These are phyloP conservation scores for Sporothrix luriei DNA, from an alignment of 2,329 filamentous ascomycete species.

Conservation along the genomic window DNA sequence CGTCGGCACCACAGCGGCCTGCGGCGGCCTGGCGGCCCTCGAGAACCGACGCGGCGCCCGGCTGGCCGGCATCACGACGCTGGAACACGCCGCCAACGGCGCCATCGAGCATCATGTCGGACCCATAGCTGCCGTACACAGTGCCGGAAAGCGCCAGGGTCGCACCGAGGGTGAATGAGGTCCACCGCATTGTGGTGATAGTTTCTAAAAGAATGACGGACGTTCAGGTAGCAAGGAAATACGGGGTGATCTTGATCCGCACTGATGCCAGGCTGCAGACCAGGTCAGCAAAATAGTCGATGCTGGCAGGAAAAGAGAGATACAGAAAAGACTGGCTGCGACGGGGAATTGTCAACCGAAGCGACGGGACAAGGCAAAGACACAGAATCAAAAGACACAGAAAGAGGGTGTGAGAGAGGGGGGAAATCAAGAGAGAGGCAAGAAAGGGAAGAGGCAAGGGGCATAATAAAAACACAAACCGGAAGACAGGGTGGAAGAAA, in stretches of 20 bases:
- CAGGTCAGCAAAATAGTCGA: background rate
- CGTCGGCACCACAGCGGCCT: slow-evolving; percentile 31
- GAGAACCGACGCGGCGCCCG: background rate
- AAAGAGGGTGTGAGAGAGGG: background rate
- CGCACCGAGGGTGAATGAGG: slow-evolving; percentile 19
- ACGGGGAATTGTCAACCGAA: slow-evolving; percentile 19
- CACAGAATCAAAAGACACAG: background rate
- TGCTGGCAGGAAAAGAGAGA: background rate
- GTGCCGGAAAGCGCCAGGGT: slow-evolving; percentile 28
- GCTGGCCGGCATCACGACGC: background rate
- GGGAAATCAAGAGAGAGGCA: background rate
- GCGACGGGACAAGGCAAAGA: slow-evolving; percentile 14
- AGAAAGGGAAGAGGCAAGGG: background rate
- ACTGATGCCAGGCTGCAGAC: background rate
- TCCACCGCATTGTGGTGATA: slow-evolving; percentile 27
- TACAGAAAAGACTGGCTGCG: slow-evolving; percentile 27
- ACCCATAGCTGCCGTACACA: slow-evolving; percentile 27
- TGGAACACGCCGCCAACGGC: slow-evolving; percentile 21
- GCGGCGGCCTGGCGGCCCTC: slow-evolving; percentile 24
- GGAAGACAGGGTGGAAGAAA: background rate
- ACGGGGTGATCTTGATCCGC: background rate
- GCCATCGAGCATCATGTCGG: slow-evolving; percentile 12
- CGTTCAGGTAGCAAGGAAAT: background rate
- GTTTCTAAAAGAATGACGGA: background rate
- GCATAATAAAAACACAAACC: slow-evolving; percentile 14